A percentile compares a stretch with the other conserved stretches of the same genome.
Conservation (phyloP, 2,329 filamentous ascomycete genomes). For the Penicillium brevicompactum region DNA sequence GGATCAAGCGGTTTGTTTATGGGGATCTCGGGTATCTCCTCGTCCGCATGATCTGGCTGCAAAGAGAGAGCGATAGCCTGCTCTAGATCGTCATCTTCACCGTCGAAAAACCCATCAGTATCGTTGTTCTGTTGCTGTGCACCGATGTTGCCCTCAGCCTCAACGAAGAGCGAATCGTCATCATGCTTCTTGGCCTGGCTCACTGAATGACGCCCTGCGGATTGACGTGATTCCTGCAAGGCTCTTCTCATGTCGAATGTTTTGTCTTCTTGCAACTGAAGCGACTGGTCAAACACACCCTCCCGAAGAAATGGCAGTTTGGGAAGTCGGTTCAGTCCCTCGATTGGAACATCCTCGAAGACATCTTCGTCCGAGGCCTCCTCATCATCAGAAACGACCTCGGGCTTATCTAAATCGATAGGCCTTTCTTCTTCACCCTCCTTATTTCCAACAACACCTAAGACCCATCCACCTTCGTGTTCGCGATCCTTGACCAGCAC, state of each 20-base stretch:
- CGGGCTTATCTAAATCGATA: slow-evolving; percentile 77
- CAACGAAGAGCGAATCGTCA: slow-evolving; percentile 60
- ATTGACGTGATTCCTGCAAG: slow-evolving; percentile 47
- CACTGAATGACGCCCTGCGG: background rate
- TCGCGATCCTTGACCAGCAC: slow-evolving; percentile 95
- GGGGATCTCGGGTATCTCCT: slow-evolving; percentile 40
- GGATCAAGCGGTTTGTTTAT: slow-evolving; percentile 52
- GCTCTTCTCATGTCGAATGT: slow-evolving; percentile 50
- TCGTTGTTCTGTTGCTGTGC: slow-evolving; percentile 23
- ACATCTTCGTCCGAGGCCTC: slow-evolving; percentile 70
- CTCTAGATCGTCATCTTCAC: slow-evolving; percentile 73
- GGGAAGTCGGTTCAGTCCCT: slow-evolving; percentile 82
- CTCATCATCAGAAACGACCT: slow-evolving; percentile 57
- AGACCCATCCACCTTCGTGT: slow-evolving; percentile 91
- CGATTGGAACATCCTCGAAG: slow-evolving; percentile 91
- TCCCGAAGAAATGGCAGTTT: slow-evolving; percentile 53
- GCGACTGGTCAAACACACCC: slow-evolving; percentile 39
- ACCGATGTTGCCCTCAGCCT: slow-evolving; percentile 45
- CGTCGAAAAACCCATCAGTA: slow-evolving; percentile 61
- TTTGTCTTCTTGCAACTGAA: slow-evolving; percentile 32
- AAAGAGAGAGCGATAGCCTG: slow-evolving; percentile 85
- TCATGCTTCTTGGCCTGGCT: slow-evolving; percentile 29
- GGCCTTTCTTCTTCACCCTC: slow-evolving; percentile 80
- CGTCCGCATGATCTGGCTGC: slow-evolving; percentile 49
- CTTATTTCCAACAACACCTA: slow-evolving; percentile 88